Percentiles rank a stretch among this genome's conserved stretches.
Evolutionary conservation across 257 asterid genomes (phyloP).

Genomic region (Solanum arcanum): DNA sequence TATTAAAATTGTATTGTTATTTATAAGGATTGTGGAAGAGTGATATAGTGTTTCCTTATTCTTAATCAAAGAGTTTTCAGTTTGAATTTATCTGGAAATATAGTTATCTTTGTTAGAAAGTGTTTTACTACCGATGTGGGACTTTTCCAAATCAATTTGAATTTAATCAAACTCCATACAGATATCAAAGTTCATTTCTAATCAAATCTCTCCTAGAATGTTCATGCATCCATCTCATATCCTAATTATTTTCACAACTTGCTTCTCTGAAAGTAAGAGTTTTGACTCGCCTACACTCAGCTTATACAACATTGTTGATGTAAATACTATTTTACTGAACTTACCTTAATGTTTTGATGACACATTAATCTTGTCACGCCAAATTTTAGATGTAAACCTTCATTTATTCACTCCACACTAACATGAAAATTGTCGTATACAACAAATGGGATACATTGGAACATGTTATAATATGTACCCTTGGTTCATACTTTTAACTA

Average conservation of each 20-base stretch:
- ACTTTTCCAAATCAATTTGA: too few relatives aligned
- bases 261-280: background rate
- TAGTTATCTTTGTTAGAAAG: background rate
- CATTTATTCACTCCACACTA: background rate
- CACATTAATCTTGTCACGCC: background rate
- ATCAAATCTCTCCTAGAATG: background rate
- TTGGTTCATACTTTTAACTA: background rate
- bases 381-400: background rate
- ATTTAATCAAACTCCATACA: too few relatives aligned
- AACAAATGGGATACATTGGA: background rate
- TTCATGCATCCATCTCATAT: background rate
- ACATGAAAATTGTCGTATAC: background rate
- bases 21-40: background rate
- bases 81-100: accelerated
- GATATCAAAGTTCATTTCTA: background rate
- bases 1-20: too few relatives aligned
- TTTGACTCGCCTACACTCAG: background rate
- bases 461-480: background rate
- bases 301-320: background rate
- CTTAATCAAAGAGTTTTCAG: too few relatives aligned
- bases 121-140: background rate
- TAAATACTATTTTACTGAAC: background rate
- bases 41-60: background rate
- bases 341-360: background rate
- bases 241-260: background rate